Percentiles rank a stretch among this genome's conserved stretches.
These are phyloP conservation scores for Akebia trifoliata DNA, from an alignment of 164 flowering plant species.

Conservation along the genomic window DNA sequence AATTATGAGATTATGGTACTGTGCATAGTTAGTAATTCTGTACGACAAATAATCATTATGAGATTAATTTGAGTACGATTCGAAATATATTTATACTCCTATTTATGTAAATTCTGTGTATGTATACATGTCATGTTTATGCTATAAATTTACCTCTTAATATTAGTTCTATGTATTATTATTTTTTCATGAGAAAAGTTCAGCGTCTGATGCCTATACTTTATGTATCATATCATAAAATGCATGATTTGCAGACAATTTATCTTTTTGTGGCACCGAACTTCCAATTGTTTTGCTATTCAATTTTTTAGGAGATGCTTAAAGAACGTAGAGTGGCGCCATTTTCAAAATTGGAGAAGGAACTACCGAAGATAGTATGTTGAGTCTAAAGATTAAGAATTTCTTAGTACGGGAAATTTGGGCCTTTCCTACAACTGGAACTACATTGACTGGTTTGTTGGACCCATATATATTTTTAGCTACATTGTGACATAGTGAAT, in stretches of 20 bases:
- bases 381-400: conserved; percentile 31
- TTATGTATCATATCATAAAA: too few species aligned
- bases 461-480: conserved; percentile 15
- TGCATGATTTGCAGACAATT: neutral
- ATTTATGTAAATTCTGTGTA: too few species aligned
- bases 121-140: too few species aligned
- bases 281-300: neutral
- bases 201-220: too few species aligned
- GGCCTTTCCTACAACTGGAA: conserved; percentile 28
- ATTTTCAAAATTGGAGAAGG: conserved; percentile 99
- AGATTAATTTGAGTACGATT: too few species aligned
- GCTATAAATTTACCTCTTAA: too few species aligned
- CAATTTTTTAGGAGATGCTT: conserved; percentile 78
- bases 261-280: neutral
- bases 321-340: conserved; percentile 97
- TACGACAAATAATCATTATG: too few species aligned
- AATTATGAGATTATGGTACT: too few species aligned
- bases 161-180: too few species aligned
- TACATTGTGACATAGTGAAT: conserved; percentile 6
- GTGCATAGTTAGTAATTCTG: too few species aligned
- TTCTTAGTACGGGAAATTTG: conserved; percentile 30
- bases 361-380: conserved; percentile 86
- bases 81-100: too few species aligned
- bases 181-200: too few species aligned
- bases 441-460: conserved; percentile 32